Conservation (phyloP, 495 filamentous ascomycete species). For the Aspergillus homomorphus region DNA sequence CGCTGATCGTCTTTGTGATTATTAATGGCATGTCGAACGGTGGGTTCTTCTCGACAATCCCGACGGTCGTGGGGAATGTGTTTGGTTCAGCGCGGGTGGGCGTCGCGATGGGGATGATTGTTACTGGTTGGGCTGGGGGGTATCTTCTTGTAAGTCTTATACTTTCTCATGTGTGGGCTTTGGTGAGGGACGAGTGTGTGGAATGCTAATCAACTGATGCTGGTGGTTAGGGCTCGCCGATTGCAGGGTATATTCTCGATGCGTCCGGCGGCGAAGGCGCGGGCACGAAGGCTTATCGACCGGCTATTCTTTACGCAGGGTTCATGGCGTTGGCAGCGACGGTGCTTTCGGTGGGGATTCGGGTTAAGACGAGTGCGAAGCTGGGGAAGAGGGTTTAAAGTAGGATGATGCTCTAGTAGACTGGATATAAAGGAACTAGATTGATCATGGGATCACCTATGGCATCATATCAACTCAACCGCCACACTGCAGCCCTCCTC, state of each 20-base stretch:
- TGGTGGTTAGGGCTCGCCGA: conserved; percentile 48
- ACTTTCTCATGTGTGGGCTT: not conserved
- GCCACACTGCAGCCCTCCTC: too few species aligned
- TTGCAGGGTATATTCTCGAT: conserved; percentile 56
- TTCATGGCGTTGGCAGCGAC: conserved; percentile 31
- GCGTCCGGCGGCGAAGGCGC: conserved; percentile 47
- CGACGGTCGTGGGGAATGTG: conserved; percentile 57
- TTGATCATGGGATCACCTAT: too few species aligned
- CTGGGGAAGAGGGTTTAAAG: not conserved
- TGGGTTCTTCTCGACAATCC: conserved; percentile 57
- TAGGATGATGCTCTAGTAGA: too few species aligned
- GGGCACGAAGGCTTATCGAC: conserved; percentile 49
- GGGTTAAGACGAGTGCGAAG: not conserved
- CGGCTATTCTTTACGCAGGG: conserved; percentile 58
- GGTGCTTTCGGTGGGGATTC: not conserved
- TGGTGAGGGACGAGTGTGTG: too few species aligned
- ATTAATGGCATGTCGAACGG: conserved; percentile 57
- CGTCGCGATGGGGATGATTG: conserved; percentile 60
- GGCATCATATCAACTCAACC: too few species aligned
- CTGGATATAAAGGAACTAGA: too few species aligned
- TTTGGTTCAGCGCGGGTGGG: conserved; percentile 53
- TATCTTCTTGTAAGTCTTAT: conserved; percentile 50
- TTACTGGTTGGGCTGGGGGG: conserved; percentile 57
- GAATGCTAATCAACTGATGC: conserved; percentile 15
- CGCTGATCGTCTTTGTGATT: conserved; percentile 49